These are phyloP conservation scores for Dimargaris cristalligena DNA, from an alignment of 192 early-diverging fungal species.

Conservation along the genomic window DNA sequence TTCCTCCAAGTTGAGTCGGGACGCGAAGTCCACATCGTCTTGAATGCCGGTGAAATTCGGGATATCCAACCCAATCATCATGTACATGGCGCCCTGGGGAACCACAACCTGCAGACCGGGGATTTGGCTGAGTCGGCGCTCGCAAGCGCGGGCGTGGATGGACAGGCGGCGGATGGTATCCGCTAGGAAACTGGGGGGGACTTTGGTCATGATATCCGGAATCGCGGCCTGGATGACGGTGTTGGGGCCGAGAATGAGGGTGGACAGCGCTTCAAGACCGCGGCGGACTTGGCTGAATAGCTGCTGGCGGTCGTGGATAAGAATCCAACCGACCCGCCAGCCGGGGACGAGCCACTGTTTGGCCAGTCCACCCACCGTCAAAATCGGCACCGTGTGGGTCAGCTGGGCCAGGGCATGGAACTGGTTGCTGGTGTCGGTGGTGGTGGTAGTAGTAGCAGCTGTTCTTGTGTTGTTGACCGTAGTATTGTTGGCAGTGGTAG, in stretches of 20 bases:
- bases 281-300: constrained; percentile 37
- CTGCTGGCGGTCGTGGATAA: constrained; percentile 49
- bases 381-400: constrained; percentile 64
- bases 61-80: constrained; percentile 66
- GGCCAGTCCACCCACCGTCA: constrained; percentile 69
- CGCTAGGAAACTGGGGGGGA: constrained; percentile 46
- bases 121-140: constrained; percentile 38
- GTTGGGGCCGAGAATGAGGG: constrained; percentile 66
- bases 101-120: constrained; percentile 57
- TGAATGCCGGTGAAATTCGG: constrained; percentile 49
- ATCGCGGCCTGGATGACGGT: constrained; percentile 61
- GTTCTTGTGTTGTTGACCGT: too few relatives aligned
- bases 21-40: constrained; percentile 65
- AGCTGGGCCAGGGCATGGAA: constrained; percentile 55
- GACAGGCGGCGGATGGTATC: constrained; percentile 53
- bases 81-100: constrained; percentile 86
- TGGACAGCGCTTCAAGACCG: constrained; percentile 53
- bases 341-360: constrained; percentile 87
- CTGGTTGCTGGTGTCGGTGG: constrained; percentile 16
- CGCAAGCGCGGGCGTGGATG: constrained; percentile 46
- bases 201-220: constrained; percentile 56
- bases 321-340: constrained; percentile 82
- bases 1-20: constrained; percentile 67
- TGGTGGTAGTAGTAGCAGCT: too few relatives aligned
- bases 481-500: background rate